Conservation (phyloP, 495 filamentous ascomycete species). For the Talaromyces stipitatus region DNA sequence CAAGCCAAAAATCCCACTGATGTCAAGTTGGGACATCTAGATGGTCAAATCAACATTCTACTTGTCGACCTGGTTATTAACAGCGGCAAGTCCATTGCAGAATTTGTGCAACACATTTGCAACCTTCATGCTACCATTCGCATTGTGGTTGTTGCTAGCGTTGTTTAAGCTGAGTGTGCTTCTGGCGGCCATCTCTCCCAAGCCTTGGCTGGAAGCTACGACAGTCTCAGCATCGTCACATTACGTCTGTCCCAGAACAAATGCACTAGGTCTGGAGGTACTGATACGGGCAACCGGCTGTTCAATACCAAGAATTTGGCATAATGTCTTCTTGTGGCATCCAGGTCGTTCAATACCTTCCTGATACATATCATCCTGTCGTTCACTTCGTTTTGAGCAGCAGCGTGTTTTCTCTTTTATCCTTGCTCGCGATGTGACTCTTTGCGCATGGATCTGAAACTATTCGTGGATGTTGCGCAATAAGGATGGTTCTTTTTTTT, state of each 20-base stretch:
- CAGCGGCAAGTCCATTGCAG: slow-evolving; percentile 41
- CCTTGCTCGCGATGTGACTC: too few species aligned
- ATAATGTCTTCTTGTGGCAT: too few species aligned
- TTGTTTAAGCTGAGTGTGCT: slow-evolving; percentile 42
- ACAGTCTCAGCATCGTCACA: slow-evolving; percentile 35
- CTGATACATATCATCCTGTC: too few species aligned
- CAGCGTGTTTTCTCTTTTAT: too few species aligned
- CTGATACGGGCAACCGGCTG: slow-evolving; percentile 53
- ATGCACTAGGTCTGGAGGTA: slow-evolving; percentile 43
- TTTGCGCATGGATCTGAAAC: too few species aligned
- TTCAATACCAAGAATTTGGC: slow-evolving; percentile 46
- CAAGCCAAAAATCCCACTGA: slow-evolving; percentile 45
- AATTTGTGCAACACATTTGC: slow-evolving; percentile 49
- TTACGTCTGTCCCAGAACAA: slow-evolving; percentile 49
- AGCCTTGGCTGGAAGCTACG: slow-evolving; percentile 13
- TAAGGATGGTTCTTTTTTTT: too few species aligned
- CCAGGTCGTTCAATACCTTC: too few species aligned
- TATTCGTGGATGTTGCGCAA: too few species aligned
- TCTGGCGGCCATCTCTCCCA: slow-evolving; percentile 16
- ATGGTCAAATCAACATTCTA: slow-evolving; percentile 32
- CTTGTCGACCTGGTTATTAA: slow-evolving; percentile 60
- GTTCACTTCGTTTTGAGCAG: too few species aligned
- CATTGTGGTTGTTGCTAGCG: slow-evolving; percentile 51
- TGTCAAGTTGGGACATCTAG: slow-evolving; percentile 35
- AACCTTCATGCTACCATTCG: slow-evolving; percentile 29